Evolutionary conservation across 2,329 filamentous ascomycete genomes (phyloP).

Genomic region (Lasiodiplodia citricola): DNA sequence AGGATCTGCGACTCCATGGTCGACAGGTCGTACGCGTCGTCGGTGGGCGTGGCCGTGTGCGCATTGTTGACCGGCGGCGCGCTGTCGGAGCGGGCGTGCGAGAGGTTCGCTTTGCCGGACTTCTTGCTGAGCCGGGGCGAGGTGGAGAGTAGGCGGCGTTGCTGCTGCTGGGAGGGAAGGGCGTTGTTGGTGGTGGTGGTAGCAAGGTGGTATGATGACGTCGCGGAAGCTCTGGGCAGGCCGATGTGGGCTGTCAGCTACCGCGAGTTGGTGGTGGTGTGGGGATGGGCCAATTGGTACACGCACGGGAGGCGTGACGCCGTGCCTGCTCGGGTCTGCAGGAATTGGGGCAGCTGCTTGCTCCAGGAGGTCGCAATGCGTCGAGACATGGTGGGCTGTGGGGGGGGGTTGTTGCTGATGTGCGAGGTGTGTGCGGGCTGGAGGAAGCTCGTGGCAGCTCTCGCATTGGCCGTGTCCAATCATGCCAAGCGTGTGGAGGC

Average conservation of each 20-base stretch:
- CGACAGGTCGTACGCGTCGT: conserved; percentile 67
- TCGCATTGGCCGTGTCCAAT: neutral
- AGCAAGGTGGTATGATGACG: neutral
- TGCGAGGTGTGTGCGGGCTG: neutral
- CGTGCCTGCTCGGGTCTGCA: neutral
- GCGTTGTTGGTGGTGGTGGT: neutral
- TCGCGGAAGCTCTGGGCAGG: neutral
- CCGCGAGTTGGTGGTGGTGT: neutral
- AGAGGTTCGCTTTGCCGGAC: conserved; percentile 57
- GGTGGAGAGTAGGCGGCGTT: conserved; percentile 46
- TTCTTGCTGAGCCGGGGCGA: conserved; percentile 56
- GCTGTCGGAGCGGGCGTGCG: conserved; percentile 41
- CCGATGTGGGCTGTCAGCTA: neutral
- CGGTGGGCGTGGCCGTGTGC: conserved; percentile 42
- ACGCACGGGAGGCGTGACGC: conserved; percentile 1
- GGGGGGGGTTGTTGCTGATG: neutral
- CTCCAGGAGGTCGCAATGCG: conserved; percentile 20
- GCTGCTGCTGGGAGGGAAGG: neutral
- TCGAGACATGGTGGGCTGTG: conserved; percentile 18
- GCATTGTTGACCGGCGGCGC: conserved; percentile 37
- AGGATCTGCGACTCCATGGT: conserved; percentile 62
- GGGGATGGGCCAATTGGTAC: conserved; percentile 2
- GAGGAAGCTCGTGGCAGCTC: conserved; percentile 8
- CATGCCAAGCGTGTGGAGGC: neutral
- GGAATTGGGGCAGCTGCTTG: conserved; percentile 20